phyloP scores from a whole-genome alignment of 495 filamentous ascomycete species.

The Penicillium dipodomyicola region DNA sequence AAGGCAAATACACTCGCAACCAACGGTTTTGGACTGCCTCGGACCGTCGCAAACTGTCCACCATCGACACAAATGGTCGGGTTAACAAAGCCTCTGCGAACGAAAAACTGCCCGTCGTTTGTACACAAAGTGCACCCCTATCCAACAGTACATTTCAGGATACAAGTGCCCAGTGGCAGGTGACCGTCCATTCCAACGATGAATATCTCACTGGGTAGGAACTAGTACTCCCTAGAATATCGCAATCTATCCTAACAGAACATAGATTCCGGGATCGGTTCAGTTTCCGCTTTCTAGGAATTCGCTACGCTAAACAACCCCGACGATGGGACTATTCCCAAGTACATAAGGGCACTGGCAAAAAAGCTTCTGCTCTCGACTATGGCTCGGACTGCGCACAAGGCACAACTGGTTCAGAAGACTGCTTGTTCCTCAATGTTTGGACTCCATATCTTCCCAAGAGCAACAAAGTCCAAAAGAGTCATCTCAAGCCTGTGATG shows the following conservation, averaged over 20 bases:
- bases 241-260: neutral
- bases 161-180: slow-evolving; percentile 18
- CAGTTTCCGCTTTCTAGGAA: slow-evolving; percentile 25
- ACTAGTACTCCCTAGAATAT: neutral
- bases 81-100: slow-evolving; percentile 13
- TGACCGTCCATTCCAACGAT: slow-evolving; percentile 21
- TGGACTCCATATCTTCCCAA: slow-evolving; percentile 49
- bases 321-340: slow-evolving; percentile 25
- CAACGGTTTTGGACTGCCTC: slow-evolving; percentile 22
- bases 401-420: slow-evolving; percentile 25
- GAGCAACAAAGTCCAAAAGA: slow-evolving; percentile 15
- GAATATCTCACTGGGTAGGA: slow-evolving; percentile 24
- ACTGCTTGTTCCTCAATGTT: slow-evolving; percentile 45
- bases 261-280: slow-evolving; percentile 27
- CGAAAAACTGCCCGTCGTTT: slow-evolving; percentile 17
- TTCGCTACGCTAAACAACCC: slow-evolving; percentile 24
- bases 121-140: slow-evolving; percentile 23
- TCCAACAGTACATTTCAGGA: slow-evolving; percentile 17
- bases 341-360: slow-evolving; percentile 15
- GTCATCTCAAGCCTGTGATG: slow-evolving; percentile 40
- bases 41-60: slow-evolving; percentile 10
- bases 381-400: slow-evolving; percentile 22
- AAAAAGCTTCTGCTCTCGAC: slow-evolving; percentile 20
- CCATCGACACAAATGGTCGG: slow-evolving; percentile 13
- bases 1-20: slow-evolving; percentile 7